These are phyloP conservation scores for Neurospora sp. DNA, from an alignment of 2,329 filamentous ascomycete genomes.

Conservation along the genomic window DNA sequence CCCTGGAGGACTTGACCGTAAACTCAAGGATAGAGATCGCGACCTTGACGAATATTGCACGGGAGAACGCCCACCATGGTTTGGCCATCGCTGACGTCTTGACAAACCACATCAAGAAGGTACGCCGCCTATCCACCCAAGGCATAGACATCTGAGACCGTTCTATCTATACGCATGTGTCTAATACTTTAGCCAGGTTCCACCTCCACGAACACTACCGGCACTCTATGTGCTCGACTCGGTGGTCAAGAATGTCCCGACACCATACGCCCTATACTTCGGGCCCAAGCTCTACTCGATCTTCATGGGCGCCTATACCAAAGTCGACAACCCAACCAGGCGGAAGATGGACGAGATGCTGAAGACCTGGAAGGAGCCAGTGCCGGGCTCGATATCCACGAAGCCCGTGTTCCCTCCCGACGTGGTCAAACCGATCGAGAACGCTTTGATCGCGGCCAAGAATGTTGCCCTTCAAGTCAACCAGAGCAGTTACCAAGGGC, in stretches of 20 bases:
- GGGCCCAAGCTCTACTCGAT: constrained; percentile 85
- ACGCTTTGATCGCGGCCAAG: constrained; percentile 76
- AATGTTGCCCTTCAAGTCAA: constrained; percentile 51
- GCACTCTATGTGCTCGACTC: constrained; percentile 98
- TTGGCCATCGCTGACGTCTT: constrained; percentile 84
- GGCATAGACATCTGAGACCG: neutral
- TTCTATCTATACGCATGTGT: neutral
- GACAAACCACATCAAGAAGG: constrained; percentile 88
- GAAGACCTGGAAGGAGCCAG: constrained; percentile 95
- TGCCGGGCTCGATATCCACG: constrained; percentile 87
- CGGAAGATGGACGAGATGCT: constrained; percentile 95
- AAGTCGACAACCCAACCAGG: constrained; percentile 74
- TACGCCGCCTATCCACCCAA: constrained; percentile 43
- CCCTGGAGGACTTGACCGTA: constrained; percentile 79
- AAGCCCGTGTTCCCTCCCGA: constrained; percentile 85
- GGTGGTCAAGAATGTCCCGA: constrained; percentile 97
- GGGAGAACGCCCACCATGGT: constrained; percentile 94
- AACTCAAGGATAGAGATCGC: constrained; percentile 95
- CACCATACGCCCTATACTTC: constrained; percentile 92
- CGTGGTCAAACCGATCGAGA: constrained; percentile 84
- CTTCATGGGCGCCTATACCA: constrained; percentile 92
- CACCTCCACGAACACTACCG: constrained; percentile 81
- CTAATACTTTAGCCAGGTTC: constrained; percentile 47
- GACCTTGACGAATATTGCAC: constrained; percentile 93
- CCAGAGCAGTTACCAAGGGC: constrained; percentile 44